Conservation (phyloP, 2,329 filamentous ascomycete genomes). For the Xylogone sp. region DNA sequence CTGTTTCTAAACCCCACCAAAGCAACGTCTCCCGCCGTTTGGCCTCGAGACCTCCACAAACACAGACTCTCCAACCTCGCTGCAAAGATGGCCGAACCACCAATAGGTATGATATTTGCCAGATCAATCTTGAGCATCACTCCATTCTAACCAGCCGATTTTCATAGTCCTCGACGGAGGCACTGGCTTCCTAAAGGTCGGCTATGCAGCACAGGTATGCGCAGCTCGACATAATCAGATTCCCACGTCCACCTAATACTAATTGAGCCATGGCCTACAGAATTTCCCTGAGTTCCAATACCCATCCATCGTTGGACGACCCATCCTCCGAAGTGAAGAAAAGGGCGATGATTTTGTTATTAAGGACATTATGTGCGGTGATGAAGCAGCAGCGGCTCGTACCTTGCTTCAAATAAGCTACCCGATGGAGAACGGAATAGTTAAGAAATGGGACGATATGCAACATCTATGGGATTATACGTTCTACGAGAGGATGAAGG, state of each 20-base stretch:
- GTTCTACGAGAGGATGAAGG: constrained; percentile 93
- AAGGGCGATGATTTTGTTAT: constrained; percentile 66
- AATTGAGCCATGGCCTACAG: constrained; percentile 37
- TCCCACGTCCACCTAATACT: neutral
- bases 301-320: constrained; percentile 95
- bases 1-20: constrained; percentile 9
- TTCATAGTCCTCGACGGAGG: constrained; percentile 92
- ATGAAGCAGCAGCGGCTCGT: constrained; percentile 91
- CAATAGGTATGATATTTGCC: constrained; percentile 26
- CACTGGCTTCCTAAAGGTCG: constrained; percentile 99
- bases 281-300: constrained; percentile 99
- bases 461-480: constrained; percentile 99
- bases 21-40: neutral
- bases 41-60: constrained; percentile 1
- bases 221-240: constrained; percentile 2
- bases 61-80: constrained; percentile 9
- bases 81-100: constrained; percentile 30
- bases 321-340: constrained; percentile 96
- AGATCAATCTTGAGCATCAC: neutral
- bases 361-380: constrained; percentile 99
- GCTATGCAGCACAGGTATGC: constrained; percentile 84
- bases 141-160: constrained; percentile 8
- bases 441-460: constrained; percentile 99
- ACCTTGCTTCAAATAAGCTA: constrained; percentile 99
- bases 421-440: constrained; percentile 99